A percentile compares a stretch with the other conserved stretches of the same genome.
These are phyloP conservation scores for Aurifilum marmelostoma DNA, from an alignment of 2,329 filamentous ascomycete genomes.

Conservation along the genomic window DNA sequence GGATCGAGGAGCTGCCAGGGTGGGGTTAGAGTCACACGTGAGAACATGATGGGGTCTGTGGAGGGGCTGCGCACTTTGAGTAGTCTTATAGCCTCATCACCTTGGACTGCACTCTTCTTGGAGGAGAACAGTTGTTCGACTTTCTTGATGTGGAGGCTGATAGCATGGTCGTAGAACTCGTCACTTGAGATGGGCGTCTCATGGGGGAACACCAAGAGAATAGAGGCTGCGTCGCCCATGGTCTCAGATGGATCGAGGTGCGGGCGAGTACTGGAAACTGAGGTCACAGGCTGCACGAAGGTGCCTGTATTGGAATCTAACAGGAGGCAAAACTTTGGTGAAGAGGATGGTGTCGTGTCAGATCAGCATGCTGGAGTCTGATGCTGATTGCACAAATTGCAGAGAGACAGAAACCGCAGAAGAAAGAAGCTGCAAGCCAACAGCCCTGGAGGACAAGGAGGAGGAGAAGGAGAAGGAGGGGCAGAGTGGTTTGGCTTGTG, in stretches of 20 bases:
- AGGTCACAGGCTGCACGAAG: background rate
- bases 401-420: too few species aligned
- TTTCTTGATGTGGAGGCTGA: slow-evolving; percentile 43
- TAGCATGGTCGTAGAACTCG: slow-evolving; percentile 46
- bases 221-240: slow-evolving; percentile 44
- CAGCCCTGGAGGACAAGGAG: background rate
- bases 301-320: background rate
- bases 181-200: slow-evolving; percentile 34
- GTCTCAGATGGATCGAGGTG: background rate
- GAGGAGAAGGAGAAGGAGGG: background rate
- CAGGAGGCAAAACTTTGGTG: background rate
- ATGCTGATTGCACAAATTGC: background rate
- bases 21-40: background rate
- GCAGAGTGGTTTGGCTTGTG: background rate
- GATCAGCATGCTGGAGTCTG: background rate
- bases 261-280: background rate
- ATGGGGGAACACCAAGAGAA: slow-evolving; percentile 49
- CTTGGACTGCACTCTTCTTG: slow-evolving; percentile 39
- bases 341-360: background rate
- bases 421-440: background rate
- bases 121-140: slow-evolving; percentile 43
- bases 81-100: slow-evolving; percentile 41
- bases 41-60: background rate
- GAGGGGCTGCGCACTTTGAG: slow-evolving; percentile 43
- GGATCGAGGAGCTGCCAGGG: slow-evolving; percentile 50